Conservation (phyloP, 2,329 filamentous ascomycete genomes). For the Nemania bipapillata region DNA sequence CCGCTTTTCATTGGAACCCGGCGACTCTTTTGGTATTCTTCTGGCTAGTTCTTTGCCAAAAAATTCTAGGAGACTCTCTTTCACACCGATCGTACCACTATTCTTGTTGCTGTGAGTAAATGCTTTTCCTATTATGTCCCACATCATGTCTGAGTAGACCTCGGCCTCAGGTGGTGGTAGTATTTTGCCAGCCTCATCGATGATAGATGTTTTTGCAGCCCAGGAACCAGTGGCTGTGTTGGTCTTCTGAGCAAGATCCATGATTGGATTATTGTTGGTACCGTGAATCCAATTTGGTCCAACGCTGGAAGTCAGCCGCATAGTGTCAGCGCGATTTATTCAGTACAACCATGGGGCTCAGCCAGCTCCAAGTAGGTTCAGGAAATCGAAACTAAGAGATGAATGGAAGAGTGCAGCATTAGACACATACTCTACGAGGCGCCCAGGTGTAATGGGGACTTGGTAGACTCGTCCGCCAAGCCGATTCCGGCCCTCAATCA, state of each 20-base stretch:
- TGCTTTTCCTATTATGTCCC: constrained; percentile 74
- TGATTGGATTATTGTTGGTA: constrained; percentile 74
- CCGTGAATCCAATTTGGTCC: constrained; percentile 87
- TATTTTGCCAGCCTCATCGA: constrained; percentile 65
- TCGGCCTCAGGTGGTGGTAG: constrained; percentile 61
- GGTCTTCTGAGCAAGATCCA: constrained; percentile 72
- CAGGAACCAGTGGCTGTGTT: constrained; percentile 61
- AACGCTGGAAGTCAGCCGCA: constrained; percentile 45
- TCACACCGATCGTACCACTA: constrained; percentile 59
- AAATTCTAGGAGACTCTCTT: constrained; percentile 65
- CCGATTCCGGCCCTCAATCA: constrained; percentile 74
- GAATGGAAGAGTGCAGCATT: background rate
- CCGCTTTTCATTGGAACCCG: constrained; percentile 56
- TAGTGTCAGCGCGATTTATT: constrained; percentile 15
- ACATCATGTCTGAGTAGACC: constrained; percentile 65
- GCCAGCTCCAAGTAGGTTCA: background rate
- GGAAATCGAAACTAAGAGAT: background rate
- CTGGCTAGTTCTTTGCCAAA: constrained; percentile 59
- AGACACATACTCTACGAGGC: constrained; percentile 58
- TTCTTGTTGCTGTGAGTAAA: constrained; percentile 73
- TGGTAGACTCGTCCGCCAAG: constrained; percentile 73
- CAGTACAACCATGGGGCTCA: background rate
- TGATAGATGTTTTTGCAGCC: constrained; percentile 66
- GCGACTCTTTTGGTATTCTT: constrained; percentile 60
- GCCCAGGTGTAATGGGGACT: constrained; percentile 57